Base-by-base conservation (phyloP, 345 rosid species). In the Pugionium dolabratum region DNA sequence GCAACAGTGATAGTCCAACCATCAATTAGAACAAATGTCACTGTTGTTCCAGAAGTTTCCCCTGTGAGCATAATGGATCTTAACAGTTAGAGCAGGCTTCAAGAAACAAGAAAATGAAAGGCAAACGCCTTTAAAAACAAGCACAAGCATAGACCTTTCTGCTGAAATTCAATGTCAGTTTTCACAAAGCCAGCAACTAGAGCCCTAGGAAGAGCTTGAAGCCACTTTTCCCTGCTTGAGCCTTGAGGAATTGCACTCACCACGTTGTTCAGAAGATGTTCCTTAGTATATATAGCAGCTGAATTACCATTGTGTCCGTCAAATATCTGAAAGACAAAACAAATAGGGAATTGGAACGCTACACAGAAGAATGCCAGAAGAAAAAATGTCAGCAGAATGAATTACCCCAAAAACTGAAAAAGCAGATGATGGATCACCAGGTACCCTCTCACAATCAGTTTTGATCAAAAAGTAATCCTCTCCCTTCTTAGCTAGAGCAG, bases 1-100 rank as follows among this genome's bases (percentile, higher is more conserved):
- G 96, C 99, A 59, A 89, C 97, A 76, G 99, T 95, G 49, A 95
- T 83, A 67, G 99, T 95, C 99, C 97, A 95, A 28, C 90, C 96
- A 80, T 95, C 99, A 43, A 95, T 84, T 61, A 91, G 74, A 64
- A 91, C 99, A 75, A 95, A 95, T 28, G 99, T 95, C 57, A 91
- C 99, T 1, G 99, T 95, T 34, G 99, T 95, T 52, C 99, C 97
- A 32, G 99, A 95, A 69, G 99, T 95, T 74, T 91, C 97, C 66
- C 97, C 97, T 95, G 86, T 61, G 59, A 84, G 40, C 59, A 54
- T 55, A 70, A 49, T 8, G 64, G 62, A 71, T 47, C 8, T n/a
- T 4, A 64, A 59, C 33, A 28, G 74, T 76, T 52, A 72, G 77
- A 66, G 54, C 32, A 65, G 34, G 58, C 34, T 39, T 18, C 32